These are phyloP conservation scores for Picea glauca DNA, from an alignment of 75 land plant species.

Conservation along the genomic window DNA sequence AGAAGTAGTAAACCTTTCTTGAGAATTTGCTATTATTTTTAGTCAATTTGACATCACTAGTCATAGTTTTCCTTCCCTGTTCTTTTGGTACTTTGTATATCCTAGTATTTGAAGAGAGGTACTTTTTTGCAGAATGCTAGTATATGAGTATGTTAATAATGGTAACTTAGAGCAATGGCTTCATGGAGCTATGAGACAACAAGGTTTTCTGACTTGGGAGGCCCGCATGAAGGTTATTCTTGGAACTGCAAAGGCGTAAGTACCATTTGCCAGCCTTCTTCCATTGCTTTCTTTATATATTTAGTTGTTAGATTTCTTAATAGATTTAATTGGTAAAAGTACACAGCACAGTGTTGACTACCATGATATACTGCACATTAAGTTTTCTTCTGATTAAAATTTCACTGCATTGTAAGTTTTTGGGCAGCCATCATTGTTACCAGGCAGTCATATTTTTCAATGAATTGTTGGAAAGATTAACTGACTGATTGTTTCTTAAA, in stretches of 20 bases:
- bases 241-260: constrained; percentile 85
- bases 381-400: no score
- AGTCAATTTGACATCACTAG: neutral
- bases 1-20: neutral
- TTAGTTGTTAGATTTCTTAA: no score
- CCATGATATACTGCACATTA: no score
- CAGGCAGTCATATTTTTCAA: neutral
- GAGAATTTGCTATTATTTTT: neutral
- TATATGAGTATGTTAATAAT: constrained; percentile 74
- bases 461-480: no score
- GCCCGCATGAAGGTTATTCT: constrained; percentile 67
- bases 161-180: constrained; percentile 85
- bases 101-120: neutral
- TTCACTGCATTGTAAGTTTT: no score
- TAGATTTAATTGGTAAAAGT: no score
- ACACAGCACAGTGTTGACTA: no score
- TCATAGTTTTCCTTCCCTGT: neutral
- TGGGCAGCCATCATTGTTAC: no score
- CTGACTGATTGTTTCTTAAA: constrained; percentile 5
- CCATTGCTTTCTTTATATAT: no score
- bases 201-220: constrained; percentile 69
- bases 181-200: constrained; percentile 52
- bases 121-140: constrained; percentile 44
- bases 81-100: constrained; percentile 6
- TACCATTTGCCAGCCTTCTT: constrained; percentile 2